Evolutionary conservation across 495 filamentous ascomycete genomes (phyloP).

Genomic region (Parachaetomium inaequale): DNA sequence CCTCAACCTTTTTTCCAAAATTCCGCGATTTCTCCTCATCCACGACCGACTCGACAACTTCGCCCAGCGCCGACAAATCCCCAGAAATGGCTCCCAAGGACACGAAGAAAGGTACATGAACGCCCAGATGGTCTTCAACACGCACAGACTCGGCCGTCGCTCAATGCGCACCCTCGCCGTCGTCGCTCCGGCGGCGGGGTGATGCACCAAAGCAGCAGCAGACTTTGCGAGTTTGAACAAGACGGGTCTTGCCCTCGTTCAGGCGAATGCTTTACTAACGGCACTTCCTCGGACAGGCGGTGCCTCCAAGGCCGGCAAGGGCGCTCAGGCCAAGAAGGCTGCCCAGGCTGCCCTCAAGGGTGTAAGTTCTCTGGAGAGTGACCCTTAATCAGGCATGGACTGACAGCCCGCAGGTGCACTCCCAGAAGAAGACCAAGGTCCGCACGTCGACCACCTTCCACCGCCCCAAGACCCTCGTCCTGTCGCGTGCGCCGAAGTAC

Average conservation of each 20-base stretch:
- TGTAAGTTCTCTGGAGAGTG: constrained; percentile 51
- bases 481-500: constrained; percentile 92
- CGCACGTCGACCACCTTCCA: constrained; percentile 93
- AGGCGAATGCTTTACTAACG: constrained; percentile 40
- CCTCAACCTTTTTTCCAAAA: constrained; percentile 17
- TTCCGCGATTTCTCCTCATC: constrained; percentile 19
- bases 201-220: constrained; percentile 56
- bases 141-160: constrained; percentile 35
- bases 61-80: constrained; percentile 45
- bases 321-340: constrained; percentile 77
- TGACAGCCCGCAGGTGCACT: constrained; percentile 52
- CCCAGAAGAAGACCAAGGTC: constrained; percentile 89
- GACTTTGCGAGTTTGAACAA: constrained; percentile 57
- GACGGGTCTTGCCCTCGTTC: constrained; percentile 32
- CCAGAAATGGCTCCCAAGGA: constrained; percentile 70
- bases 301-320: constrained; percentile 63
- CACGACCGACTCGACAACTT: constrained; percentile 31
- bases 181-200: constrained; percentile 24
- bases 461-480: constrained; percentile 88
- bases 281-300: constrained; percentile 35
- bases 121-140: constrained; percentile 22
- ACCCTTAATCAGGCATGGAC: not conserved
- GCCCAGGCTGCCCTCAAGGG: constrained; percentile 91
- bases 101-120: constrained; percentile 65
- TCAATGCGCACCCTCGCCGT: constrained; percentile 34